Evolutionary conservation across 2,329 filamentous ascomycete species (phyloP), one percentile per base, ranked within the genome.

Genomic region (Dactylonectria estremocensis): DNA sequence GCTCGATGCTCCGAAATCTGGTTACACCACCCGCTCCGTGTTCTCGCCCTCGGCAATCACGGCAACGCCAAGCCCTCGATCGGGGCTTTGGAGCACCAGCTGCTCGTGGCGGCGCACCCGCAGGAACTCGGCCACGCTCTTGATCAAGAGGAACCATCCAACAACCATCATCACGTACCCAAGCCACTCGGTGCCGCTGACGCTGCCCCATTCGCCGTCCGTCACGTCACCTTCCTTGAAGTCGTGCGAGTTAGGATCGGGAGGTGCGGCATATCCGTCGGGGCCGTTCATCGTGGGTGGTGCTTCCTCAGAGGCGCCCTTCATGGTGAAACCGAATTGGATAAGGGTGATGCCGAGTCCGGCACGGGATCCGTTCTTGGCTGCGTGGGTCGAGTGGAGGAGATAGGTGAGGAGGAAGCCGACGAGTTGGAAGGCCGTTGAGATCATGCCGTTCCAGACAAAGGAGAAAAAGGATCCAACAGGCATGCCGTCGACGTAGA

Each of bases 321-420:
- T 96, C 93, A 98, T 97, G 74, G 94, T 95, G 82, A 99, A 98
- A 35, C 96, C 96, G 77, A 97, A 98, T 80, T 98, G 95, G 54
- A 99, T 95, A 11, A 99, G 88, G 0, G 95, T 98, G 74, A 99
- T 94, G 68, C 96, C 96, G 57, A 99, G 91, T 61, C 96, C 96
- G 58, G 95, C 95, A 77, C 94, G 93, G 52, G 95, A 97, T 56
- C 96, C 96, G 79, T 99, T 97, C 84, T 99, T 99, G 76, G 96
- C 96, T 5, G 96, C 96, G 81, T 99, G 96, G 8, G 95, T 97
- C 33, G 96, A 98, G 86, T 99, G 96, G 3, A 99, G 89, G 64
- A 99, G 93, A 80, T 99, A 99, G 31, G 96, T 98, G 76, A 99
- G 92, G 33, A 99, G 90, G 87, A 99, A 99, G 61, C 96, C 96